These are phyloP conservation scores for Fusarium robinianum DNA, from an alignment of 2,329 filamentous ascomycete genomes.

Conservation along the genomic window DNA sequence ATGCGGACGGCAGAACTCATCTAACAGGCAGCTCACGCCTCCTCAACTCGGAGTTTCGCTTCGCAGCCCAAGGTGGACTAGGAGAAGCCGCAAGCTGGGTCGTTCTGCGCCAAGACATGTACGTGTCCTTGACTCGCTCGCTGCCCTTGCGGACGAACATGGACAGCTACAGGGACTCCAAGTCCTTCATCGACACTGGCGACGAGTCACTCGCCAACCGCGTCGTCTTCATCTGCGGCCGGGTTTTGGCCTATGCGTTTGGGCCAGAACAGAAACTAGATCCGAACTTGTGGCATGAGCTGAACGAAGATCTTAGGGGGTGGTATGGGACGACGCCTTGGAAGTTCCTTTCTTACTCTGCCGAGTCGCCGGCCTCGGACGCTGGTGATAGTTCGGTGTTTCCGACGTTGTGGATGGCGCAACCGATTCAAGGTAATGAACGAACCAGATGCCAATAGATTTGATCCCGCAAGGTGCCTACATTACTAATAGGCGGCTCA, in stretches of 20 bases:
- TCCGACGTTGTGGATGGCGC: slow-evolving; percentile 25
- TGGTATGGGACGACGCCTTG: slow-evolving; percentile 32
- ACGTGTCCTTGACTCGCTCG: slow-evolving; percentile 49
- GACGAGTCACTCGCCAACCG: slow-evolving; percentile 37
- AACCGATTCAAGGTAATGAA: slow-evolving; percentile 17
- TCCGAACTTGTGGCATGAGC: slow-evolving; percentile 20
- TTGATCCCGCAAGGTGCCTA: slow-evolving; percentile 4
- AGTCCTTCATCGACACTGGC: slow-evolving; percentile 29
- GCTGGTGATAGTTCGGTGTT: slow-evolving; percentile 11
- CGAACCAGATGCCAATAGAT: too few relatives aligned
- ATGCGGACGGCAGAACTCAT: slow-evolving; percentile 36
- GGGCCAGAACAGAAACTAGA: slow-evolving; percentile 39
- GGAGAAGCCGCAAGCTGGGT: slow-evolving; percentile 52
- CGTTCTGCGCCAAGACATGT: slow-evolving; percentile 54
- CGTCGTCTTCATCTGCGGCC: slow-evolving; percentile 35
- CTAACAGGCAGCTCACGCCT: slow-evolving; percentile 35
- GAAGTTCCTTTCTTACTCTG: slow-evolving; percentile 18
- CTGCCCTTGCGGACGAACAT: slow-evolving; percentile 44
- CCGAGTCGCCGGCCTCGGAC: slow-evolving; percentile 10
- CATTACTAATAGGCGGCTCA: slow-evolving; percentile 14
- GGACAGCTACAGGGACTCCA: slow-evolving; percentile 39
- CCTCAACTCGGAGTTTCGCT: slow-evolving; percentile 35
- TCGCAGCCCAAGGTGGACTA: slow-evolving; percentile 41
- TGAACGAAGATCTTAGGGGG: slow-evolving; percentile 26
- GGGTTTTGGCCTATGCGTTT: slow-evolving; percentile 41